Conservation (phyloP, 352 stramenopile genomes). For the Phytopythium oedochilum region DNA sequence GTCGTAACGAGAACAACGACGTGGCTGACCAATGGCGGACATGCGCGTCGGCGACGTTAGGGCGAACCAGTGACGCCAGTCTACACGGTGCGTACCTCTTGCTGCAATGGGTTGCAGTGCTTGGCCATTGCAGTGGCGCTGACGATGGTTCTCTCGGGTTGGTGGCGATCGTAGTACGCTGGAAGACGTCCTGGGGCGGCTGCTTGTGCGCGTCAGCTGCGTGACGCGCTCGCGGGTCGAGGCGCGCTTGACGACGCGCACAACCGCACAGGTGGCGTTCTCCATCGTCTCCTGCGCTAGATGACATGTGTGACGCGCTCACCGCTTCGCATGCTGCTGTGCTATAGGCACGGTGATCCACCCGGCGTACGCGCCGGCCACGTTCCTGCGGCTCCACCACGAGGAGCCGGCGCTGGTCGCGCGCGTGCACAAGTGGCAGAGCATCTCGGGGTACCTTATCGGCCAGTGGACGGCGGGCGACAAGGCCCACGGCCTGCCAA, state of each 20-base stretch:
- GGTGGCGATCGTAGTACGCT: constrained; percentile 39
- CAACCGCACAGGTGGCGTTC: constrained; percentile 53
- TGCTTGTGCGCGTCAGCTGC: constrained; percentile 42
- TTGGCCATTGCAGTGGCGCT: neutral
- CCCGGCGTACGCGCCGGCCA: constrained; percentile 85
- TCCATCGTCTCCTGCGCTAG: no score
- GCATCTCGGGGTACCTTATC: constrained; percentile 86
- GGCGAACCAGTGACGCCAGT: constrained; percentile 69
- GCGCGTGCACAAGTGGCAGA: constrained; percentile 84
- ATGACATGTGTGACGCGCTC: neutral
- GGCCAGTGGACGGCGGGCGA: constrained; percentile 72
- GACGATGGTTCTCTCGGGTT: constrained; percentile 4
- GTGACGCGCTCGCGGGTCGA: constrained; percentile 26
- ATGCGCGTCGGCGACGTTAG: neutral
- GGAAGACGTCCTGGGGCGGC: constrained; percentile 44
- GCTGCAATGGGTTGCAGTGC: neutral
- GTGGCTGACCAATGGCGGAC: neutral
- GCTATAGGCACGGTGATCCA: constrained; percentile 69
- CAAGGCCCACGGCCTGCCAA: constrained; percentile 40
- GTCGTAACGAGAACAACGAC: no score
- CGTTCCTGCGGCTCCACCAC: constrained; percentile 81
- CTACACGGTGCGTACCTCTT: constrained; percentile 53
- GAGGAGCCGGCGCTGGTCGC: constrained; percentile 37
- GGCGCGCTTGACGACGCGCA: constrained; percentile 51
- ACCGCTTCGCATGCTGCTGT: neutral